These are phyloP conservation scores for Brettanomyces sp. DNA, from an alignment of 805 yeast species.

Conservation along the genomic window DNA sequence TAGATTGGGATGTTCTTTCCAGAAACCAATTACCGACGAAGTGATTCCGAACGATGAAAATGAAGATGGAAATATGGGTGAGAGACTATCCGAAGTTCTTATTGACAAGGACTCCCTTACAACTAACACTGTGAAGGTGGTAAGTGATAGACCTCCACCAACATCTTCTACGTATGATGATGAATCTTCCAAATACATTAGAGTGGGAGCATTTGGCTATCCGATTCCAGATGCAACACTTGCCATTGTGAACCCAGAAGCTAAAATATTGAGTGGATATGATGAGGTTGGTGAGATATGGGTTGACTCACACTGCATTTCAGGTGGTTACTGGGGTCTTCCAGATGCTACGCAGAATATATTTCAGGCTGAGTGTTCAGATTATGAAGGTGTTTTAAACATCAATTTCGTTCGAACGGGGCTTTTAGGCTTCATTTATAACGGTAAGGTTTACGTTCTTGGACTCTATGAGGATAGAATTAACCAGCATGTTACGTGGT, in stretches of 20 bases:
- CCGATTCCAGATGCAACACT: constrained; percentile 91
- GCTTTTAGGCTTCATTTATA: constrained; percentile 74
- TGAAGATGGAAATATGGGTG: constrained; percentile 13
- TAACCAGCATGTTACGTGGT: constrained; percentile 64
- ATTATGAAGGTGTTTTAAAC: constrained; percentile 59
- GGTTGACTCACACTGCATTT: constrained; percentile 89
- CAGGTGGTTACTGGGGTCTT: constrained; percentile 82
- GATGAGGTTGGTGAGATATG: constrained; percentile 92
- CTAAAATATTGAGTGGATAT: constrained; percentile 59
- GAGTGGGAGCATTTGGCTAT: constrained; percentile 88
- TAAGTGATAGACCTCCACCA: constrained; percentile 49
- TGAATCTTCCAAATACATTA: constrained; percentile 39
- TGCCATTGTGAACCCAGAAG: constrained; percentile 93
- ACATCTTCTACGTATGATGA: constrained; percentile 31
- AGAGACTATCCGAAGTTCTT: constrained; percentile 47
- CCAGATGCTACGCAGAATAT: constrained; percentile 60
- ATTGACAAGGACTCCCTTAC: constrained; percentile 68
- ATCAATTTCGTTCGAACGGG: constrained; percentile 86
- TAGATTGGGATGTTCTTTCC: constrained; percentile 42
- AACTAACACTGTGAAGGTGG: constrained; percentile 60
- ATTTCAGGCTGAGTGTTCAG: constrained; percentile 75
- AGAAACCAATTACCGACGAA: constrained; percentile 29
- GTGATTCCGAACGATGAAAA: constrained; percentile 21
- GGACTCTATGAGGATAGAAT: constrained; percentile 90
- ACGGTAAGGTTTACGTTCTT: constrained; percentile 79